Evolutionary conservation across 192 early-diverging fungal species (phyloP), one percentile per base, ranked within the genome.

Genomic region (Dissophora ornata): DNA sequence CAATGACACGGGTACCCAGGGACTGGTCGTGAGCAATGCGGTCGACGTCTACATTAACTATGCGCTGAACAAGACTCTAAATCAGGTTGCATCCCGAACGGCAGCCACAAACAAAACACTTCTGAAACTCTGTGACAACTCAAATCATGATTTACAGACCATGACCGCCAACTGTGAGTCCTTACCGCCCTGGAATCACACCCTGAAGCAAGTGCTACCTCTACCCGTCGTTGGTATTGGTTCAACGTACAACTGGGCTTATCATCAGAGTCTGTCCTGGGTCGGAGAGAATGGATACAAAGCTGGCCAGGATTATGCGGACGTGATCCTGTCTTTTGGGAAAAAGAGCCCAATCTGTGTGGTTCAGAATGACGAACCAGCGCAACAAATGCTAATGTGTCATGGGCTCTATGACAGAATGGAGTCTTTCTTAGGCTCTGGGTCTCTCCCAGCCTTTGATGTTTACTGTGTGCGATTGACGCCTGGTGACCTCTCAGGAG

Each of bases 191-290:
- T 77, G 73, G 73, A 77, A 77, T 25, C 47, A 67, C 34, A 77
- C 73, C 21, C 19, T 60, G 44, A 34, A 57, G 2, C 12, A 44
- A 5, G 64, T 38, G 8, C 49, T 77, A 7, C 73, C 73, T 4
- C 21, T 62, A 1, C 73, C 73, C 0, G 52, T 77, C n/a, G 73
- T 77, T 6, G 73, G 64, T 19, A 62, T 77, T 4, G 73, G 73
- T 9, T 77, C 63, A 11, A 11, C 45, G 0, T 57, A 44, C 4
- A 57, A 57, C 25, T 56, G 58, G 63, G 3, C 33, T 2, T 0
- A 12, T n/a, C 25, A 25, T 41, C 57, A 59, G 7, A 55, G 51
- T 18, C 51, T 77, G 0, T 77, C 73, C 0, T 77, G 73, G 73
- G 64, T 77, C 18, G 73, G 73, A 16, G 64, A 62, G 40, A 67